Base-by-base conservation (phyloP, 2,329 filamentous ascomycete genomes). In the Diplodia seriata region DNA sequence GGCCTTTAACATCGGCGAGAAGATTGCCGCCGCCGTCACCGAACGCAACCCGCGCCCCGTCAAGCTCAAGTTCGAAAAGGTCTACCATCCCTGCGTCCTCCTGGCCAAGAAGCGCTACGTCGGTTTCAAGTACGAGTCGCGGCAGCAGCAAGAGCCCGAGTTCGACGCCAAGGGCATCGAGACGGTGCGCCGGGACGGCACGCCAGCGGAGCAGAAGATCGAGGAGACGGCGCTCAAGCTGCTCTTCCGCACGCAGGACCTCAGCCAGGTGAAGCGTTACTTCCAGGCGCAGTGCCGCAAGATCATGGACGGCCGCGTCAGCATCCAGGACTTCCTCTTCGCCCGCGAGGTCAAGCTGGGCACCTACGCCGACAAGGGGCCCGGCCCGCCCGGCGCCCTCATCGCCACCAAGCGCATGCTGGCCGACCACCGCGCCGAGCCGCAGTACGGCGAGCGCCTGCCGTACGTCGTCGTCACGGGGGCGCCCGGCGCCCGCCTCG, bases 141-240 rank as follows among this genome's bases (percentile, higher is more conserved):
- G 86, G 47, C 83, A 86, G 18, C 95, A 99, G 76, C 82, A 78
- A 9, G 88, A 89, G 71, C 94, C 95, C 0, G 91, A 97, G 1
- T 98, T 98, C 72, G 96, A 99, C 76, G 96, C 95, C 68, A 99
- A 99, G 79, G 95, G 96, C 36, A 99, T 98, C 71, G 96, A 99
- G 82, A 99, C 96, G 0, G 94, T 99, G 8, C 89, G 96, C 1
- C 88, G 95, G 59, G 95, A 99, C 76, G 95, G 95, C 49, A 98
- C 94, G 0, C 94, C 94, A 0, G 94, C 94, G 0, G 93, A 97
- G 79, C 94, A 98, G 76, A 97, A 95, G 82, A 96, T 99, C 56
- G 93, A 97, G 79, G 95, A 98, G 77, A 95, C 92, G 73, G 91
- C 92, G 0, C 84, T 99, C 43, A 94, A 92, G 75, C 86, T 97